Conservation (phyloP, 495 filamentous ascomycete species). For the Aspergillus homomorphus region DNA sequence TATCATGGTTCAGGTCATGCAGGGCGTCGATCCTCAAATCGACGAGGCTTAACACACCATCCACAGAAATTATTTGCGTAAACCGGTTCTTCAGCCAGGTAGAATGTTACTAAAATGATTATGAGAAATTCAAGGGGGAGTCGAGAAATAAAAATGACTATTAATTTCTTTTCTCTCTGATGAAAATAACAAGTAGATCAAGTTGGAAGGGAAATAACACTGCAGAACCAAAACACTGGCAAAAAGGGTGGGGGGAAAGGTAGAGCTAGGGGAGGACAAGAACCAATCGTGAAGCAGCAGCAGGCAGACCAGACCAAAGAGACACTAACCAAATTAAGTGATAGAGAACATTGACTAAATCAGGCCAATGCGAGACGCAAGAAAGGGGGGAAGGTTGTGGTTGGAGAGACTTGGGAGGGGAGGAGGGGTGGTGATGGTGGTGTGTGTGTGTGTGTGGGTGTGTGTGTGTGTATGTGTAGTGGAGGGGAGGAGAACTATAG, state of each 20-base stretch:
- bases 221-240: conserved; percentile 14
- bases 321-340: neutral
- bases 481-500: conserved; percentile 12
- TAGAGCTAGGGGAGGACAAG: conserved; percentile 3
- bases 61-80: conserved; percentile 21
- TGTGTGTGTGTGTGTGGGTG: no score
- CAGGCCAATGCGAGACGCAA: conserved; percentile 6
- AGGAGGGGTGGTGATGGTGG: conserved; percentile 12
- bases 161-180: neutral
- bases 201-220: conserved; percentile 17
- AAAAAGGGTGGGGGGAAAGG: conserved; percentile 25
- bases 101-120: conserved; percentile 7
- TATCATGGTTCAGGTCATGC: conserved; percentile 50
- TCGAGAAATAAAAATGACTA: conserved; percentile 8
- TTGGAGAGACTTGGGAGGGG: conserved; percentile 2
- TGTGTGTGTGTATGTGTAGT: no score
- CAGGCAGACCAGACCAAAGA: conserved; percentile 2
- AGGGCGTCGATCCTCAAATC: conserved; percentile 41
- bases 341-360: neutral
- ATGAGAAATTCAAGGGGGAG: conserved; percentile 3
- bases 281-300: conserved; percentile 17
- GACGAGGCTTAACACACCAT: conserved; percentile 23
- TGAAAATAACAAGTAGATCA: conserved; percentile 5
- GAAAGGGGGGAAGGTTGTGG: conserved; percentile 11
- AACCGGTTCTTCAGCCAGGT: conserved; percentile 10